phyloP scores from a whole-genome alignment of 140 eudicot genomes.

The Erigeron philadelphicus region DNA sequence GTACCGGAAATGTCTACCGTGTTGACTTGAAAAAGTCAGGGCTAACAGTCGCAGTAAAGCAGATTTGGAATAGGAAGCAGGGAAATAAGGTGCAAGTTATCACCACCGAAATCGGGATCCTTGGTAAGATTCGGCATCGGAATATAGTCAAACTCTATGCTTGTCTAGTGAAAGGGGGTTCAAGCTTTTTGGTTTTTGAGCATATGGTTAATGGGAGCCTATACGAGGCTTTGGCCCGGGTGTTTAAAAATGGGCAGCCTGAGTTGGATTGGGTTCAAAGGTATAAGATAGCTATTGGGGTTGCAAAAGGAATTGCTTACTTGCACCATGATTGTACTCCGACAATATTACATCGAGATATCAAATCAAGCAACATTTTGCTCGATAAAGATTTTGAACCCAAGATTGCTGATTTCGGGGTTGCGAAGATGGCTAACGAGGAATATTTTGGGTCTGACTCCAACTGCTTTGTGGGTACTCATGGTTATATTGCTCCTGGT shows the following conservation, averaged over 20 bases:
- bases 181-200: slow-evolving; percentile 71
- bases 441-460: slow-evolving; percentile 44
- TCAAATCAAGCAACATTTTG: slow-evolving; percentile 77
- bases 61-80: slow-evolving; percentile 37
- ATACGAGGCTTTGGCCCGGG: slow-evolving; percentile 51
- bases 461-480: slow-evolving; percentile 75
- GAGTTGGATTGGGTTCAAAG: slow-evolving; percentile 72
- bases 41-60: slow-evolving; percentile 80
- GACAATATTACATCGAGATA: slow-evolving; percentile 67
- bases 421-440: slow-evolving; percentile 46
- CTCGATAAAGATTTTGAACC: slow-evolving; percentile 82
- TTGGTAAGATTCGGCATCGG: slow-evolving; percentile 74
- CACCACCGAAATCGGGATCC: slow-evolving; percentile 65
- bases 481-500: slow-evolving; percentile 97
- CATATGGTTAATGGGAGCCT: slow-evolving; percentile 85
- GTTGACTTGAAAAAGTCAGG: slow-evolving; percentile 65
- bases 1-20: slow-evolving; percentile 86
- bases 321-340: slow-evolving; percentile 88
- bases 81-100: slow-evolving; percentile 44
- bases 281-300: slow-evolving; percentile 70
- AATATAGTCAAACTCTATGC: slow-evolving; percentile 80
- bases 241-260: slow-evolving; percentile 52
- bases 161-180: slow-evolving; percentile 55
- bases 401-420: slow-evolving; percentile 86
- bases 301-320: slow-evolving; percentile 87